phyloP scores from a whole-genome alignment of 371 early-diverging fungal genomes.

The Rhizopus arrhizus region DNA sequence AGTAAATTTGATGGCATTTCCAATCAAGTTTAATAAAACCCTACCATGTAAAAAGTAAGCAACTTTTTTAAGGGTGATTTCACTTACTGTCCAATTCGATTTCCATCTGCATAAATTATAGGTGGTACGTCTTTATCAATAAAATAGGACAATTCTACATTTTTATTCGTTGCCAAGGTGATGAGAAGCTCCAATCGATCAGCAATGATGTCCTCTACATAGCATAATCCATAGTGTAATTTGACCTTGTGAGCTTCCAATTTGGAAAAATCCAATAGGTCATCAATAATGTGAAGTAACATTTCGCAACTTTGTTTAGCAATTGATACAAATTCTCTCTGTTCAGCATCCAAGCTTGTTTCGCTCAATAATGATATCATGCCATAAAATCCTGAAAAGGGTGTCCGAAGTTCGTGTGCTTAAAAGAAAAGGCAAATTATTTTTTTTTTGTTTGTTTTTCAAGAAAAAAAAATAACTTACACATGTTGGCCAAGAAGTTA shows the following conservation, averaged over 20 bases:
- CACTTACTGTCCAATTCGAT: slow-evolving; percentile 48
- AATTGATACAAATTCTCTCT: slow-evolving; percentile 63
- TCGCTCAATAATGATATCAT: slow-evolving; percentile 61
- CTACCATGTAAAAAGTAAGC: slow-evolving; percentile 6
- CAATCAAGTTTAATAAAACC: slow-evolving; percentile 50
- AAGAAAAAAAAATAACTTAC: slow-evolving; percentile 20
- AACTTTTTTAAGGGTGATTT: no score
- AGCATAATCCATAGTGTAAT: slow-evolving; percentile 53
- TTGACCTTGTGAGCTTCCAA: slow-evolving; percentile 66
- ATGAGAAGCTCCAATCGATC: slow-evolving; percentile 60
- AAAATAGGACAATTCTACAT: slow-evolving; percentile 54
- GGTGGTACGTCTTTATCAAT: slow-evolving; percentile 43
- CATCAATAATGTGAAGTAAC: slow-evolving; percentile 64
- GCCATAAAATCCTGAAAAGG: slow-evolving; percentile 63
- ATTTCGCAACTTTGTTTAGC: slow-evolving; percentile 65
- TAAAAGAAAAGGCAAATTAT: neutral
- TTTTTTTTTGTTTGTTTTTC: neutral
- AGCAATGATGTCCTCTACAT: slow-evolving; percentile 57
- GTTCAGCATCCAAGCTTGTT: slow-evolving; percentile 55
- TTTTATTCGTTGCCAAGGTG: slow-evolving; percentile 54
- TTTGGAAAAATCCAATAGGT: slow-evolving; percentile 65
- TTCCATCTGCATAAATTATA: slow-evolving; percentile 53
- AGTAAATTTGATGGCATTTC: slow-evolving; percentile 58
- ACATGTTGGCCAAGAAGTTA: slow-evolving; percentile 66
- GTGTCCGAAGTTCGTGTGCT: slow-evolving; percentile 55